Base-by-base conservation (phyloP, 768 basidiomycete species). In the Amanita phalloides region DNA sequence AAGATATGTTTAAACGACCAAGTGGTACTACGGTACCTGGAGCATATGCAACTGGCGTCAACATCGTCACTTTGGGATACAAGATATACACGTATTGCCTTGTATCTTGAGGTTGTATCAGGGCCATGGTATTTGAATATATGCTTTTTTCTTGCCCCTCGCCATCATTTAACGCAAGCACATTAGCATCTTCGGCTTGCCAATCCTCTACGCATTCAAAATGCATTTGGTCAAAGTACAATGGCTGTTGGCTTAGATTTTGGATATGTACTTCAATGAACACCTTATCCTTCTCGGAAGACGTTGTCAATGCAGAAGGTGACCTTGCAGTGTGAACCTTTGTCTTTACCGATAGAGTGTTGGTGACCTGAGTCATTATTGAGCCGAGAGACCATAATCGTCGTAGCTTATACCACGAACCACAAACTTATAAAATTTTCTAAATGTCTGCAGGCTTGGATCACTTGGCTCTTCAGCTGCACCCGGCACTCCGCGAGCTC, bases 251-350 rank as follows among this genome's bases (percentile, higher is more conserved):
- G 0, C 87, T 90, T 52, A 87, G 70, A 59, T 97, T 97, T 61
- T 95, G 91, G 9, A 95, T 82, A 60, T 95, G 90, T 3, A 95
- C 81, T 64, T 97, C 94, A 20, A 97, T 80, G 66, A 91, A 93
- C 32, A 95, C 75, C 56, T 90, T 90, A 45, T 87, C 81, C 50
- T 90, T 78, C 57, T 90, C 84, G 2, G 64, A 43, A 2, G 75
- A 64, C 5, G 81, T 77, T 26, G 93, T 68, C 9, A 81, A 55
- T 1, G 90, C 83, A 20, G 86, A 78, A 0, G 90, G 84, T 0
- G 88, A 84, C 48, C 76, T 78, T 1, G 89, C 78, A 2, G 72
- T 61, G 63, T 96, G 90, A 0, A 95, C 90, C 64, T 94, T 94
- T 11, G 93, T 96, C 67, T 95, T 95, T 53, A 97, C 93, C 0